phyloP scores from a whole-genome alignment of 139 green algal species.

The Gonium pectorale region DNA sequence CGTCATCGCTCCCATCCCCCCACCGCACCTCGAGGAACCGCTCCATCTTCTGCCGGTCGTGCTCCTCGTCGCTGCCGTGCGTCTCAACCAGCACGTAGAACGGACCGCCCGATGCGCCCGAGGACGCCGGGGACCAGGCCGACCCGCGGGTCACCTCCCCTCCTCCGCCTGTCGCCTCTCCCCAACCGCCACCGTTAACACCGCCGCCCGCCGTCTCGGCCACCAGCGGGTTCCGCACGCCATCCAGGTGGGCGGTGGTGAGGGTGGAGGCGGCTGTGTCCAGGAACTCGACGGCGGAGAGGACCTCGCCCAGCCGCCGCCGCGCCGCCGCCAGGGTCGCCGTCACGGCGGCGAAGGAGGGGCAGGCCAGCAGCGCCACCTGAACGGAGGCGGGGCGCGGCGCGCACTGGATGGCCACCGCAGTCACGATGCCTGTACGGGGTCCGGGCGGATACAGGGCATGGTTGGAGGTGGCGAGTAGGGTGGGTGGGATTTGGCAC shows the following conservation, averaged over 20 bases:
- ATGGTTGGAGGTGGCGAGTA: too few relatives aligned
- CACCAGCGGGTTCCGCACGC: conserved; percentile 74
- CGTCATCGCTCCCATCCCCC: not conserved
- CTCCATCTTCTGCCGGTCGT: conserved; percentile 88
- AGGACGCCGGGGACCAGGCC: not conserved
- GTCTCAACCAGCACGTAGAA: conserved; percentile 97
- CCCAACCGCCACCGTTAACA: conserved; percentile 17
- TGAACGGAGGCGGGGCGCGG: conserved; percentile 78
- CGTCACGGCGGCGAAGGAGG: conserved; percentile 74
- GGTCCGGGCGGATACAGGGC: not conserved
- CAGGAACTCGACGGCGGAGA: conserved; percentile 95
- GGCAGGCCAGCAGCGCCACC: conserved; percentile 77
- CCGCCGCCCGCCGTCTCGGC: not conserved
- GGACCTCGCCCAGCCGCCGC: conserved; percentile 83
- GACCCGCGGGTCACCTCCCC: not conserved
- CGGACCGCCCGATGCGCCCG: conserved; percentile 43
- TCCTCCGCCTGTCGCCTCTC: not conserved
- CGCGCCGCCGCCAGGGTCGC: conserved; percentile 73
- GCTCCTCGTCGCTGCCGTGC: conserved; percentile 75
- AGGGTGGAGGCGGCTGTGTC: conserved; percentile 81
- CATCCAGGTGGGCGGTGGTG: conserved; percentile 63
- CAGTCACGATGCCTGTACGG: conserved; percentile 82
- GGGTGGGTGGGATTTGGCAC: too few relatives aligned
- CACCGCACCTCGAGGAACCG: conserved; percentile 77
- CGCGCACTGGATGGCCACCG: conserved; percentile 84